A percentile compares a stretch with the other conserved stretches of the same genome.
These are phyloP conservation scores for Pleurotus sapidus DNA, from an alignment of 768 basidiomycete genomes.

Conservation along the genomic window DNA sequence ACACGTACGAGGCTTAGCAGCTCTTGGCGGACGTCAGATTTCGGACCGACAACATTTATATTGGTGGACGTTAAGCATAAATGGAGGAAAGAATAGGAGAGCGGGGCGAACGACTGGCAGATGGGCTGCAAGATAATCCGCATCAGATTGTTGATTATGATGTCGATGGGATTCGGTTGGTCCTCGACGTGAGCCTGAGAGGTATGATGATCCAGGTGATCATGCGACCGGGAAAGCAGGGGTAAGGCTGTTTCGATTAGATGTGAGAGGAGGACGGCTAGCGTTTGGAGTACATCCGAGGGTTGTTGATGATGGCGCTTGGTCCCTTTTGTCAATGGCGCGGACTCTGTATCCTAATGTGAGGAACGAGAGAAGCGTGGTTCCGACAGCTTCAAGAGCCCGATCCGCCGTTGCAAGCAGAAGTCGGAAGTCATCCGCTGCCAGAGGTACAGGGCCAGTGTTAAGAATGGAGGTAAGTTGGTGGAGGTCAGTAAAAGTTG, in stretches of 20 bases:
- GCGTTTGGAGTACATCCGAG: conserved; percentile 16
- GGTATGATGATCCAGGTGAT: neutral
- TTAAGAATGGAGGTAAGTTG: conserved; percentile 21
- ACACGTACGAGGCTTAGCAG: conserved; percentile 25
- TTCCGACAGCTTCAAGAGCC: conserved; percentile 24
- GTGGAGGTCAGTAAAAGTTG: conserved; percentile 25
- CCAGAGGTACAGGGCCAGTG: conserved; percentile 10
- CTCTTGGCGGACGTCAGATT: conserved; percentile 23
- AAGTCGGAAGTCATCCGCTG: conserved; percentile 15
- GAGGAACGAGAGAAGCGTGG: neutral
- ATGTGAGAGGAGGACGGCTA: conserved; percentile 15
- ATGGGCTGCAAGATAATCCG: conserved; percentile 21
- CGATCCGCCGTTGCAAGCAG: conserved; percentile 27
- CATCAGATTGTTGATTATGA: conserved; percentile 11
- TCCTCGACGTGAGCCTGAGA: neutral
- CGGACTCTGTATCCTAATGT: neutral
- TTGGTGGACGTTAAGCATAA: conserved; percentile 11
- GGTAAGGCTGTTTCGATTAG: conserved; percentile 16
- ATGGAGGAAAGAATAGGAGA: conserved; percentile 18
- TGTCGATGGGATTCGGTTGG: conserved; percentile 12
- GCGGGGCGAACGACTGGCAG: conserved; percentile 23
- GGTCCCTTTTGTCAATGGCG: neutral
- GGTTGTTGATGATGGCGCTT: neutral
- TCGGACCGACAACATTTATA: neutral
- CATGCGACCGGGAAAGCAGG: conserved; percentile 10